These are phyloP conservation scores for Sporothrix humicola DNA, from an alignment of 2,329 filamentous ascomycete species.

Conservation along the genomic window DNA sequence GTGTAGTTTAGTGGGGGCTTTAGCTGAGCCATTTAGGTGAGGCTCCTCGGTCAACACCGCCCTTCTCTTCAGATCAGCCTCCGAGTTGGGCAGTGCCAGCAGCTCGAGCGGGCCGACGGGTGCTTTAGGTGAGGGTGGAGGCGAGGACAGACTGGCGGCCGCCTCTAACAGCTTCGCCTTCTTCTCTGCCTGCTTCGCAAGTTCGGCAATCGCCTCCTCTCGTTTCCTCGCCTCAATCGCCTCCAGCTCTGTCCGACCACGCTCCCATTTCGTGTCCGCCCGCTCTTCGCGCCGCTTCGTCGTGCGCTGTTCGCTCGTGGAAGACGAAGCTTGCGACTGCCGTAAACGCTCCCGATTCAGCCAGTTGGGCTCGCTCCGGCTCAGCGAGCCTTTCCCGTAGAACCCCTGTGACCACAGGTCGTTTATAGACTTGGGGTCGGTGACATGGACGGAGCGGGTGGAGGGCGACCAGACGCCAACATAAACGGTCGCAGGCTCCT, in stretches of 20 bases:
- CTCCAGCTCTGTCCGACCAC: slow-evolving; percentile 85
- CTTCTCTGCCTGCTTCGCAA: neutral
- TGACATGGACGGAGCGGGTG: slow-evolving; percentile 84
- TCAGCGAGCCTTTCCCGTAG: slow-evolving; percentile 91
- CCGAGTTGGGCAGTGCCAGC: slow-evolving; percentile 62
- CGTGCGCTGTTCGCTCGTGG: slow-evolving; percentile 79
- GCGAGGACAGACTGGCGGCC: neutral
- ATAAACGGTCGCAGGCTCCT: slow-evolving; percentile 69
- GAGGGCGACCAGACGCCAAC: slow-evolving; percentile 79
- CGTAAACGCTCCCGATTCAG: slow-evolving; percentile 68
- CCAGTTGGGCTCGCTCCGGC: slow-evolving; percentile 95
- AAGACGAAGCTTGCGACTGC: slow-evolving; percentile 35
- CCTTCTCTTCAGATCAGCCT: slow-evolving; percentile 44
- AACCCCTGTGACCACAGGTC: slow-evolving; percentile 97
- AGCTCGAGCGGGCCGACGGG: slow-evolving; percentile 57
- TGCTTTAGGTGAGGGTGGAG: slow-evolving; percentile 36
- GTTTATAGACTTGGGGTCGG: slow-evolving; percentile 73
- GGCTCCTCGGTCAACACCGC: neutral
- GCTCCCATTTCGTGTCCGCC: slow-evolving; percentile 84
- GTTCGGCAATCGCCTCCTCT: slow-evolving; percentile 50
- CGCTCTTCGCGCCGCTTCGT: slow-evolving; percentile 78
- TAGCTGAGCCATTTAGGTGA: neutral
- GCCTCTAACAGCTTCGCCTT: neutral
- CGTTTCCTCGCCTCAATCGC: slow-evolving; percentile 73
- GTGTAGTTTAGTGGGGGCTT: neutral